Conservation (phyloP, 768 basidiomycete species). For the Mycena chlorophos region DNA sequence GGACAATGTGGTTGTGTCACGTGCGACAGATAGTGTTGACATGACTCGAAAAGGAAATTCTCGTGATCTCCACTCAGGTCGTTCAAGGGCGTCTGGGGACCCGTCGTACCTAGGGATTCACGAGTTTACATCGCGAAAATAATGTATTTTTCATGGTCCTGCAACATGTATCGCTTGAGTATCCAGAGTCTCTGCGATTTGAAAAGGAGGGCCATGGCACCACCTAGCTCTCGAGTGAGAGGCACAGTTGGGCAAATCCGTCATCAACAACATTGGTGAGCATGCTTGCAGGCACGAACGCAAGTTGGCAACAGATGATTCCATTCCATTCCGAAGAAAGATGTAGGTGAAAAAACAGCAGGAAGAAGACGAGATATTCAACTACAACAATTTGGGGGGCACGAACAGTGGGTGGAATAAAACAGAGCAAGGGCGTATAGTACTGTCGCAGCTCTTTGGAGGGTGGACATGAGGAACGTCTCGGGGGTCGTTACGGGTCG, state of each 20-base stretch:
- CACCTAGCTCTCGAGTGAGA: too few relatives aligned
- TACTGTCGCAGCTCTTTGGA: constrained; percentile 2
- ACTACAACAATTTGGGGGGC: constrained; percentile 1
- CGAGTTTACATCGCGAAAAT: too few relatives aligned
- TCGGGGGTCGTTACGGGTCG: background rate
- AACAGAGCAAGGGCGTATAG: background rate
- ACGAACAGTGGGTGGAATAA: background rate
- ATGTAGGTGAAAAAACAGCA: background rate
- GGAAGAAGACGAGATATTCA: background rate
- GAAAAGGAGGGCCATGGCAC: too few relatives aligned
- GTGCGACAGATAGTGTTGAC: too few relatives aligned
- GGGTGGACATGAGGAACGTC: background rate
- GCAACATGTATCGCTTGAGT: too few relatives aligned
- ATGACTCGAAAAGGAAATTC: too few relatives aligned
- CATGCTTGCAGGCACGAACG: background rate
- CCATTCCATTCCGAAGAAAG: background rate
- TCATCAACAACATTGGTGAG: background rate
- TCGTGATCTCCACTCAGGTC: too few relatives aligned
- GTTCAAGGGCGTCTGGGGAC: too few relatives aligned
- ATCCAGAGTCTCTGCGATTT: too few relatives aligned
- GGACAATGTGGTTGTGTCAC: too few relatives aligned
- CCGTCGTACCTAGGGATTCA: too few relatives aligned
- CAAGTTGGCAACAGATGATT: background rate
- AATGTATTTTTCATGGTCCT: too few relatives aligned
- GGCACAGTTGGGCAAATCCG: background rate